These are phyloP conservation scores for Alternaria sp. DNA, from an alignment of 2,329 filamentous ascomycete species.

Conservation along the genomic window DNA sequence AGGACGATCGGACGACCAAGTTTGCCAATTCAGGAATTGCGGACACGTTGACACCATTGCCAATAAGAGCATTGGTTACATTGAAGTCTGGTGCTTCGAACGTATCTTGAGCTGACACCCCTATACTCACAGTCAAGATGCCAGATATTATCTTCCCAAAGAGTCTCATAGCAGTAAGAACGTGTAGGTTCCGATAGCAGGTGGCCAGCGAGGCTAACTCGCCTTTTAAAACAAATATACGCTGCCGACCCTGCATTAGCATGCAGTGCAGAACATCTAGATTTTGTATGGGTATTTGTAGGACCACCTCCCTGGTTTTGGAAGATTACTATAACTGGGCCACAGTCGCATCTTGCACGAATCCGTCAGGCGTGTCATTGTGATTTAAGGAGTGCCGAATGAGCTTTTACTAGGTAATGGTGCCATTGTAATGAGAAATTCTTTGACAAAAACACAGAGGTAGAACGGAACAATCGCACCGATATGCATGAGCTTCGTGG, in stretches of 20 bases:
- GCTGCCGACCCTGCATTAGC: not conserved
- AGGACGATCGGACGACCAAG: not conserved
- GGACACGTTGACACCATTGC: not conserved
- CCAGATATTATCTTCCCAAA: not conserved
- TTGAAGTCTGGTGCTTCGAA: not conserved
- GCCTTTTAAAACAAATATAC: not conserved
- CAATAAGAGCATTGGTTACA: not conserved
- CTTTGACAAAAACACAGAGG: not conserved
- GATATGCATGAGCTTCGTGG: not conserved
- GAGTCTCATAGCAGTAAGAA: not conserved
- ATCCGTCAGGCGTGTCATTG: not conserved
- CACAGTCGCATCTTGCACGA: not conserved
- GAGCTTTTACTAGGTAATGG: not conserved
- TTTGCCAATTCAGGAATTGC: not conserved
- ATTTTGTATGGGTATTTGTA: not conserved
- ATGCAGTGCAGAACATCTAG: not conserved
- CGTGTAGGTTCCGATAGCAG: not conserved
- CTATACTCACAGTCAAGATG: fast-evolving
- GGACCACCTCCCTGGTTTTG: too few relatives aligned
- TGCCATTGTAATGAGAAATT: not conserved
- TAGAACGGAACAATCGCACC: not conserved
- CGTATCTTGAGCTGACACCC: not conserved
- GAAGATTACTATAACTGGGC: not conserved
- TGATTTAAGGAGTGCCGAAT: not conserved
- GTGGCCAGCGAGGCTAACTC: not conserved